phyloP scores from a whole-genome alignment of 2,329 filamentous ascomycete genomes.

The Aureobasidium sp. region DNA sequence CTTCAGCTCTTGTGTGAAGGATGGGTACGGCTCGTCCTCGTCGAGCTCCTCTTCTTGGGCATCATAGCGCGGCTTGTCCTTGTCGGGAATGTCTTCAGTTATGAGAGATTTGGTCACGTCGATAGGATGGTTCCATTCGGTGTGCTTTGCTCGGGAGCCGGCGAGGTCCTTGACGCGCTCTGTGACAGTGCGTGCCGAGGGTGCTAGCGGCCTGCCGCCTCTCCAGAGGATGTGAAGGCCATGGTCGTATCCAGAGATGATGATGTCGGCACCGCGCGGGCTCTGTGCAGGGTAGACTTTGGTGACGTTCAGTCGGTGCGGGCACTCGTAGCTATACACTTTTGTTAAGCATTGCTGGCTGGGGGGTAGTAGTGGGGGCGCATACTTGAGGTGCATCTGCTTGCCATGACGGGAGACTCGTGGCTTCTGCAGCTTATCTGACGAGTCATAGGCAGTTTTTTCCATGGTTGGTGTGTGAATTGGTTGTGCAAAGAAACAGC shows the following conservation, averaged over 20 bases:
- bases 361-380: background rate
- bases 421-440: conserved; percentile 10
- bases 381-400: conserved; percentile 26
- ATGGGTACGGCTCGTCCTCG: conserved; percentile 44
- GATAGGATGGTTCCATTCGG: conserved; percentile 7
- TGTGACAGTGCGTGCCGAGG: background rate
- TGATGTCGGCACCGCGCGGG: conserved; percentile 53
- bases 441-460: background rate
- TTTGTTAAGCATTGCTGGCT: background rate
- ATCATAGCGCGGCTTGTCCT: conserved; percentile 22
- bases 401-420: conserved; percentile 12
- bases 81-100: background rate
- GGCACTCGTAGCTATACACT: conserved; percentile 48
- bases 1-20: conserved; percentile 46
- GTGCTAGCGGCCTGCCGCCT: conserved; percentile 37
- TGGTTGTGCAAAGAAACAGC: background rate
- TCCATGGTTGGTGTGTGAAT: background rate
- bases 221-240: conserved; percentile 53
- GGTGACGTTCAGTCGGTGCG: conserved; percentile 47
- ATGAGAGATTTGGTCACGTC: background rate
- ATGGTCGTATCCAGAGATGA: conserved; percentile 50
- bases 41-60: conserved; percentile 51
- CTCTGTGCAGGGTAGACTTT: conserved; percentile 49
- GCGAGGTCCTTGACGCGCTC: background rate
- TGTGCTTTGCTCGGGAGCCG: background rate